These are phyloP conservation scores for Byssothecium circinans DNA, from an alignment of 2,329 filamentous ascomycete genomes.

Conservation along the genomic window DNA sequence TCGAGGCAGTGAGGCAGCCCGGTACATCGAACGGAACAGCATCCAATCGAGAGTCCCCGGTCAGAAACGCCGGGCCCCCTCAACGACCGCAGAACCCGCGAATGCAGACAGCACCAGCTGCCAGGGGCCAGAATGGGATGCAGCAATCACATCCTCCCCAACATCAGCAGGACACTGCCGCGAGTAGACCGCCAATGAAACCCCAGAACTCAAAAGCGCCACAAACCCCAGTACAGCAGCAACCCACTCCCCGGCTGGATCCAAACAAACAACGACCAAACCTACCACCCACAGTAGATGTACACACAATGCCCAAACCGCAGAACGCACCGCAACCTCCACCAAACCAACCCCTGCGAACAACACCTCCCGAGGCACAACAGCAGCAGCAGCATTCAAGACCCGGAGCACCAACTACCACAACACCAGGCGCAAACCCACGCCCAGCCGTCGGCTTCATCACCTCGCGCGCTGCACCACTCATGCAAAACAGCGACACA, in stretches of 20 bases:
- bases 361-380: conserved; percentile 30
- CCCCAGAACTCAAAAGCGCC: conserved; percentile 31
- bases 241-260: conserved; percentile 25
- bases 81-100: conserved; percentile 24
- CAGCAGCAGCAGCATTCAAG: conserved; percentile 6
- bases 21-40: conserved; percentile 15
- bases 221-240: conserved; percentile 28
- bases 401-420: conserved; percentile 9
- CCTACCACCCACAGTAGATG: conserved; percentile 26
- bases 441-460: conserved; percentile 49
- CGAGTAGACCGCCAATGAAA: conserved; percentile 21
- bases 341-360: conserved; percentile 26
- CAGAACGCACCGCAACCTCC: conserved; percentile 21
- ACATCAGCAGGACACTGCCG: conserved; percentile 28
- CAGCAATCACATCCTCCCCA: conserved; percentile 22
- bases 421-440: conserved; percentile 16
- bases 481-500: conserved; percentile 40
- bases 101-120: conserved; percentile 26
- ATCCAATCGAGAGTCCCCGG: conserved; percentile 26
- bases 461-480: conserved; percentile 48
- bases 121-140: conserved; percentile 20
- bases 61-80: conserved; percentile 19
- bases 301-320: conserved; percentile 20
- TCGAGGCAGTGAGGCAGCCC: conserved; percentile 15
- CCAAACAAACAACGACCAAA: conserved; percentile 21